Percentiles rank a stretch among this genome's conserved stretches.
phyloP scores from a whole-genome alignment of 306 rosid species.

The Cicer bijugum region DNA sequence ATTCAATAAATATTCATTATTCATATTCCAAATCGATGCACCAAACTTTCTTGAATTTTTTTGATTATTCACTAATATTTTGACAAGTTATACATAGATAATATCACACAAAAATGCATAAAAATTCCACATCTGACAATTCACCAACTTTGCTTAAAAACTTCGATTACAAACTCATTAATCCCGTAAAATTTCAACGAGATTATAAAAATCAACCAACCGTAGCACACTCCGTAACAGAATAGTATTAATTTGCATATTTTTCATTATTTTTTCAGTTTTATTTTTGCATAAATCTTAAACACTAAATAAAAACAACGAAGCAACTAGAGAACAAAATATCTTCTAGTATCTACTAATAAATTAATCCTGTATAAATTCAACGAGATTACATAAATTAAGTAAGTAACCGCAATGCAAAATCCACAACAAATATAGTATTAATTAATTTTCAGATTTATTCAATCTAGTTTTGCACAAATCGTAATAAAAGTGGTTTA shows the following conservation, averaged over 20 bases:
- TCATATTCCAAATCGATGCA: not conserved
- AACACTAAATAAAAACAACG: not conserved
- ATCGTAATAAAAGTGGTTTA: not conserved
- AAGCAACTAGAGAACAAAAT: not conserved
- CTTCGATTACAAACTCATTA: not conserved
- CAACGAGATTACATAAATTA: not conserved
- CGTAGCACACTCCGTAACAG: not conserved
- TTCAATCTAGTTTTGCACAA: not conserved
- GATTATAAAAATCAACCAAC: not conserved
- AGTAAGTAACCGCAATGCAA: not conserved
- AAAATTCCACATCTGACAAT: not conserved
- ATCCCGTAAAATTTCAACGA: not conserved
- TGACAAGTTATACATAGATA: not conserved
- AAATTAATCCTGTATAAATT: not conserved
- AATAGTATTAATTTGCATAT: not conserved
- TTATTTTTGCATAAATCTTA: not conserved
- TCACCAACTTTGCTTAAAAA: constrained; percentile 2
- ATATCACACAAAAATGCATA: constrained; percentile 36
- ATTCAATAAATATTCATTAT: not conserved
- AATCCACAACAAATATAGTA: not conserved
- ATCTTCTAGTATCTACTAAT: not conserved
- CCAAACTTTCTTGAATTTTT: not conserved
- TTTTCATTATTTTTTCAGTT: not conserved
- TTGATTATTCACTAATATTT: not conserved
- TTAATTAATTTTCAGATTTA: not conserved